A percentile compares a stretch with the other conserved stretches of the same genome.
Evolutionary conservation across 345 rosid species (phyloP).

Genomic region (Rhizophora apiculata): DNA sequence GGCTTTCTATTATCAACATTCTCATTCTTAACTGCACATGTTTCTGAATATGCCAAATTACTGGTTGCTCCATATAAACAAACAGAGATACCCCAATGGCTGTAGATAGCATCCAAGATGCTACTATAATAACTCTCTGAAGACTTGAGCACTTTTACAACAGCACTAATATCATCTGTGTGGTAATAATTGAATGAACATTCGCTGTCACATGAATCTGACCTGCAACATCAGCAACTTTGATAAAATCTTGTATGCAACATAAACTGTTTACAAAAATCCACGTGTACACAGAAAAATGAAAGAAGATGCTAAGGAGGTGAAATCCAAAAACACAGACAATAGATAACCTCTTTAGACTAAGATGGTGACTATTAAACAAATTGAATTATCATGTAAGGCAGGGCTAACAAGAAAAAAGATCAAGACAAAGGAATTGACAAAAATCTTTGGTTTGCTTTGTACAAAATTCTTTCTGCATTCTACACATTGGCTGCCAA

Average conservation of each 20-base stretch:
- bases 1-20: conserved; percentile 33
- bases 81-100: conserved; percentile 53
- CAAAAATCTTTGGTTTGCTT: background rate
- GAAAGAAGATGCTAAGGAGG: background rate
- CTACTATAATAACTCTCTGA: conserved; percentile 45
- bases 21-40: conserved; percentile 21
- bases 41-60: conserved; percentile 33
- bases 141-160: conserved; percentile 64
- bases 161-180: conserved; percentile 49
- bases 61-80: conserved; percentile 35
- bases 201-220: conserved; percentile 54
- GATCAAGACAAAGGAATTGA: too few relatives aligned
- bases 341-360: background rate
- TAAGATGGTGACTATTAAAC: background rate
- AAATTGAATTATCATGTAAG: too few relatives aligned
- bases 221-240: conserved; percentile 51
- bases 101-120: conserved; percentile 57
- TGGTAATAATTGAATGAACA: conserved; percentile 56
- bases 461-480: background rate
- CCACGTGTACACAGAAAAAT: too few relatives aligned
- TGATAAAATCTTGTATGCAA: too few relatives aligned
- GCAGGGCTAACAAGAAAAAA: too few relatives aligned
- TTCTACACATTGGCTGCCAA: background rate
- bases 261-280: too few relatives aligned
- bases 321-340: background rate